phyloP scores from a whole-genome alignment of 768 basidiomycete genomes.

The Boletellus ananiceps region DNA sequence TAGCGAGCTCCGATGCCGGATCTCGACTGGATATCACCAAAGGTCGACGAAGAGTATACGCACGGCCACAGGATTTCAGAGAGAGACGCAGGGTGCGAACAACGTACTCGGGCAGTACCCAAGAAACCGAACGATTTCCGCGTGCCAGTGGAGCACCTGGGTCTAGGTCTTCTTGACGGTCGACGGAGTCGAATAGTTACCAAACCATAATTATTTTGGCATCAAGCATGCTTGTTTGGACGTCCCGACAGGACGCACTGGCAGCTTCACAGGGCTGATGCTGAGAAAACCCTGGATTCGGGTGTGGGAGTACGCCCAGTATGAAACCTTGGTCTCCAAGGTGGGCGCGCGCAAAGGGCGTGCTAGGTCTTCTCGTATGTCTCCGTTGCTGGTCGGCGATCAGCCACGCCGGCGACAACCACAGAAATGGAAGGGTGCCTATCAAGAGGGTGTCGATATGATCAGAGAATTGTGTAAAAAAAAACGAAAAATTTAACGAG shows the following conservation, averaged over 20 bases:
- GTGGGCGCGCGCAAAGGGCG: slow-evolving; percentile 28
- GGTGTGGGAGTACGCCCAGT: slow-evolving; percentile 12
- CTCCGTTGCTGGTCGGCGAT: slow-evolving; percentile 12
- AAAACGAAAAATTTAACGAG: neutral
- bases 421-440: slow-evolving; percentile 8
- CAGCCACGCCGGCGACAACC: slow-evolving; percentile 10
- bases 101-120: neutral
- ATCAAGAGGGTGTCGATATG: neutral
- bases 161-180: slow-evolving; percentile 24
- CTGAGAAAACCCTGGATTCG: slow-evolving; percentile 20
- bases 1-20: slow-evolving; percentile 24
- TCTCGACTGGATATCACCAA: slow-evolving; percentile 3
- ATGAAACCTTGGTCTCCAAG: slow-evolving; percentile 17
- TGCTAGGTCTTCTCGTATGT: slow-evolving; percentile 21
- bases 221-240: slow-evolving; percentile 9
- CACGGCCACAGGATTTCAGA: slow-evolving; percentile 17
- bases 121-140: slow-evolving; percentile 23
- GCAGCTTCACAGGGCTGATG: slow-evolving; percentile 20
- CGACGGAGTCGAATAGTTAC: slow-evolving; percentile 18
- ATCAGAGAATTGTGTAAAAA: slow-evolving; percentile 13
- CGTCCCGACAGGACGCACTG: slow-evolving; percentile 8
- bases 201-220: slow-evolving; percentile 14
- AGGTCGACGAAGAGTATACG: neutral
- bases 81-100: slow-evolving; percentile 1
- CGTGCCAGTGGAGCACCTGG: slow-evolving; percentile 23